Percentiles rank a stretch among this genome's conserved stretches.
Evolutionary conservation across 78 protist species (phyloP).

Genomic region (Anaeramoeba ignava): DNA sequence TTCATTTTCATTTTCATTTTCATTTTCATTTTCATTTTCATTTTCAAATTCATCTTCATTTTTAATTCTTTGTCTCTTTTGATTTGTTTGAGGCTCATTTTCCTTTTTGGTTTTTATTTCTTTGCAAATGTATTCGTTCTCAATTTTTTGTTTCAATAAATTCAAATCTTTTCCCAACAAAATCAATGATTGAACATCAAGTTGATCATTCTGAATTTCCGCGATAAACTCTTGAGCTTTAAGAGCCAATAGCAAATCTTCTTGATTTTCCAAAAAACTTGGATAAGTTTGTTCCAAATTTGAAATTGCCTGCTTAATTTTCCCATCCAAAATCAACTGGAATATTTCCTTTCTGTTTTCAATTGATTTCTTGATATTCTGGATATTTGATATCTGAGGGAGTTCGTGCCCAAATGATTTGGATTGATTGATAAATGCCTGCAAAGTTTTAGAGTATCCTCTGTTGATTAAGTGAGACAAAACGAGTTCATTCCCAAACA

Average conservation of each 20-base stretch:
- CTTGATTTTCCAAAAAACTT: conserved; percentile 4
- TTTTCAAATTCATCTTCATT: no score
- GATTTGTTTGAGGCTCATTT: no score
- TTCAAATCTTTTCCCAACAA: no score
- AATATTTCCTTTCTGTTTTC: conserved; percentile 22
- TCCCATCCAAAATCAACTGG: conserved; percentile 28
- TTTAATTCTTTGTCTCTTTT: no score
- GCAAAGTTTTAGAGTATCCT: conserved; percentile 47
- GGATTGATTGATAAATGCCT: conserved; percentile 32
- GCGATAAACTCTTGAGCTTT: conserved; percentile 37
- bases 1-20: no score
- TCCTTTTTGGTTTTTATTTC: no score
- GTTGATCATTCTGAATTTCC: conserved; percentile 29
- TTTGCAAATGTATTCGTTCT: no score
- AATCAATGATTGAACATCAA: conserved; percentile 30
- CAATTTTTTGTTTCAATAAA: no score
- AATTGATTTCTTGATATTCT: no score
- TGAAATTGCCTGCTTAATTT: conserved; percentile 30
- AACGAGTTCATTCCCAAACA: conserved; percentile 26
- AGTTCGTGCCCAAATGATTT: conserved; percentile 2
- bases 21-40: no score
- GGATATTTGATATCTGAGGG: not conserved
- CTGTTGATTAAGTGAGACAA: conserved; percentile 37
- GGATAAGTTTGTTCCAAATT: conserved; percentile 30
- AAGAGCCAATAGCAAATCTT: conserved; percentile 26